A percentile compares a stretch with the other conserved stretches of the same genome.
Conservation (phyloP, 225 moss, liverwort and hornwort species). For the Bryoerythrophyllum caledonicum region DNA sequence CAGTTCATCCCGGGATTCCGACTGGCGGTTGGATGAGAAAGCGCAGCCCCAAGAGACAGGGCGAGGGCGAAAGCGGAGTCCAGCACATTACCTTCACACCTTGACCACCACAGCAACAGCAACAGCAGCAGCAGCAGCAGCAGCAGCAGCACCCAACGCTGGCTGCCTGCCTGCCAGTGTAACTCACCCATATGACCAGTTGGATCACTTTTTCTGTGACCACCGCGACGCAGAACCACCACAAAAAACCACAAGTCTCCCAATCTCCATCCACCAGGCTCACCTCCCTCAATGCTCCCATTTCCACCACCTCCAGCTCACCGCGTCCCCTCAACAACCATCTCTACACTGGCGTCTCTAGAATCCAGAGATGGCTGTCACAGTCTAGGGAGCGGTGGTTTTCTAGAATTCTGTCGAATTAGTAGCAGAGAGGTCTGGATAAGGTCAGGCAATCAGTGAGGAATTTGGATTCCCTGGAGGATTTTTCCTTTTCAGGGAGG, state of each 20-base stretch:
- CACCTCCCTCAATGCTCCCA: not conserved
- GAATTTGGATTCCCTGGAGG: too few relatives aligned
- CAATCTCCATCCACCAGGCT: not conserved
- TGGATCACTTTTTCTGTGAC: constrained; percentile 39
- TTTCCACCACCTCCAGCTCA: too few relatives aligned
- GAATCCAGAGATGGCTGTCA: too few relatives aligned
- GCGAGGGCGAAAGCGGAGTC: not conserved
- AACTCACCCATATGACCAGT: constrained; percentile 11
- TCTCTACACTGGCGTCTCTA: too few relatives aligned
- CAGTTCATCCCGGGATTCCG: too few relatives aligned
- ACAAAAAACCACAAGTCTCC: constrained; percentile 23
- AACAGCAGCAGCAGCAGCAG: too few relatives aligned
- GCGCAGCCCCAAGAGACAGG: not conserved
- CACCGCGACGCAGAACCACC: constrained; percentile 33
- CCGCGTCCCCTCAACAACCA: not conserved
- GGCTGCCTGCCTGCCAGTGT: too few relatives aligned
- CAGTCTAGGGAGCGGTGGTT: too few relatives aligned
- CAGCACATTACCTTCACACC: not conserved
- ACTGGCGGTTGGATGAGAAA: not conserved
- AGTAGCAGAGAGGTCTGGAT: too few relatives aligned
- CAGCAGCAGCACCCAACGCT: too few relatives aligned
- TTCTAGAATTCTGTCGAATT: too few relatives aligned
- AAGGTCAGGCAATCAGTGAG: too few relatives aligned
- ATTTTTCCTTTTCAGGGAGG: not conserved
- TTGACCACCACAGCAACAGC: not conserved